Evolutionary conservation across 805 yeast genomes (phyloP), one percentile per base, ranked within the genome.

Genomic region (Millerozyma acaciae): DNA sequence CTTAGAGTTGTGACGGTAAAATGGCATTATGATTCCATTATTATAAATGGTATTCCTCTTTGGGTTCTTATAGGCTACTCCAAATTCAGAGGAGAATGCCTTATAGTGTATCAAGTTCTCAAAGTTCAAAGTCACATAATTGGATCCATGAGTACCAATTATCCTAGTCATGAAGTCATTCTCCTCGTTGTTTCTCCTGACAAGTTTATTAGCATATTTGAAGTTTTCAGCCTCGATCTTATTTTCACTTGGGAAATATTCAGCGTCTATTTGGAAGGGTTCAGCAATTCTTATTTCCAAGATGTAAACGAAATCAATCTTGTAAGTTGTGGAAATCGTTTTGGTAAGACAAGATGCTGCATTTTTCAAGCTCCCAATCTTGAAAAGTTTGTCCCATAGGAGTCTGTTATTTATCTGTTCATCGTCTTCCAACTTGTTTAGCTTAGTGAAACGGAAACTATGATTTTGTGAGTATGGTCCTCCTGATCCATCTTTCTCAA

Each of bases 401-500:
- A 47, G 45, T 17, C 52, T 42, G 39, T 64, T 63, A 8, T 16
- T 17, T 9, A 15, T 26, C 23, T 18, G 19, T 31, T 42, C 50
- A 24, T 34, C 35, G 8, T 30, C 39, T 8, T 33, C 33, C 1
- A 28, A 40, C 26, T 39, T 37, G 15, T 33, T 32, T 16, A 42
- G 21, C 32, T 61, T 59, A 30, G 62, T 56, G 42, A 69, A 67
- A 37, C 71, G 56, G 34, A 75, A 64, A 36, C 60, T 67, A 29
- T 62, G 60, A 42, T 72, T 72, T 34, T 65, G 78, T 3, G 66
- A 60, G 43, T 77, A 78, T n/a, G 79, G 72, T 10, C 71, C 69
- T 10, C 84, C 84, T 5, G 82, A 74, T 0, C 83, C 83, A 54
- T 78, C 84, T 39, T 69, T 70, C 43, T 78, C 84, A 50, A 74